Evolutionary conservation across 768 basidiomycete genomes (phyloP), one percentile per base, ranked within the genome.

Genomic region (Collybiopsis confluens): DNA sequence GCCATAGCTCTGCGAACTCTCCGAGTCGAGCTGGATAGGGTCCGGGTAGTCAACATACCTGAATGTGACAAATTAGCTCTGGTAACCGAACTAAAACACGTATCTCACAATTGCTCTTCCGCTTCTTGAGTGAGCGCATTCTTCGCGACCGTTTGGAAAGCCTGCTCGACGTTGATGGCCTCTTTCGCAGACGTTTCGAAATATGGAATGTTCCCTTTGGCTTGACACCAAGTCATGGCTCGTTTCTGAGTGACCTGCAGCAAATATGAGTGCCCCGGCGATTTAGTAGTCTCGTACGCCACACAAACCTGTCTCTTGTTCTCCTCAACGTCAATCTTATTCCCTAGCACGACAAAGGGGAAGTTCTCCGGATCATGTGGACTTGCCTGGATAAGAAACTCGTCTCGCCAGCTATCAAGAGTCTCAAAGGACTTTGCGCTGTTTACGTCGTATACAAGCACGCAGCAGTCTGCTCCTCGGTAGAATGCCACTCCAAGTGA

Each of bases 241-340:
- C 96, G 90, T 70, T 99, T 99, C 86, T 99, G 96, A 8, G 93
- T 92, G 24, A 99, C 95, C 94, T 96, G 61, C 16, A 45, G 23
- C 27, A 24, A 38, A 49, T 24, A 48, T 61, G 20, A 35, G 24
- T 62, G 56, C 26, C 40, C 33, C 44, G 16, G 41, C 40, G 21
- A 43, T 9, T 52, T 37, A 52, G 2, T 53, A 35, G 1, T 52
- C 36, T 23, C 2, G 46, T 42, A 28, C 43, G 36, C 30, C 5
- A 2, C 18, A 62, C 80, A 57, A 54, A 93, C 95, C 85, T 97
- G 94, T 59, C 96, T 85, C 71, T 98, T 98, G 69, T 86, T 90
- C 76, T 98, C 97, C 74, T 98, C 97, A 64, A 98, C 92, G 68
- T 99, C 97, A 68, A 99, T 96, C 92, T 99, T 99, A 76, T 99